phyloP scores from a whole-genome alignment of 2,329 filamentous ascomycete species.

The Penicillium glabrum region DNA sequence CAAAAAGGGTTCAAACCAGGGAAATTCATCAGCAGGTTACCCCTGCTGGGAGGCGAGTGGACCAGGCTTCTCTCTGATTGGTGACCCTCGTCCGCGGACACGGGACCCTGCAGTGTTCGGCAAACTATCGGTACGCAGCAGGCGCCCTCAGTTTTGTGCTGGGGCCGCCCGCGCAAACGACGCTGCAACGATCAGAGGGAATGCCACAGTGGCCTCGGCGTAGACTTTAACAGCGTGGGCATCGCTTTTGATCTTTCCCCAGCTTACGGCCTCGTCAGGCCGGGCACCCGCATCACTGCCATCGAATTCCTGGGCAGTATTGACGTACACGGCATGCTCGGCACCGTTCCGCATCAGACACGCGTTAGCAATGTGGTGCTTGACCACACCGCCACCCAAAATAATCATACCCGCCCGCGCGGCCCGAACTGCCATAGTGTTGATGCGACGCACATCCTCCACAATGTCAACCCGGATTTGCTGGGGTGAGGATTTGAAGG shows the following conservation, averaged over 20 bases:
- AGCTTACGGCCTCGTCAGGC: constrained; percentile 95
- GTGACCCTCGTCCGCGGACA: background rate
- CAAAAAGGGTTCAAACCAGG: background rate
- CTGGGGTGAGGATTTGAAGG: constrained; percentile 80
- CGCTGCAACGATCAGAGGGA: constrained; percentile 66
- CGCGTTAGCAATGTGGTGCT: constrained; percentile 98
- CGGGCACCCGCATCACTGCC: constrained; percentile 93
- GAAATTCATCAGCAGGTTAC: background rate
- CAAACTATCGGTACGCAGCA: background rate
- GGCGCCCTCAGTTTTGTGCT: background rate
- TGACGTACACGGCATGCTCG: constrained; percentile 95
- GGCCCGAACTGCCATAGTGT: constrained; percentile 84
- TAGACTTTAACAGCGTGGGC: constrained; percentile 85
- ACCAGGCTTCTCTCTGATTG: background rate
- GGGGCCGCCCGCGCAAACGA: constrained; percentile 56
- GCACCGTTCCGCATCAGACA: constrained; percentile 97
- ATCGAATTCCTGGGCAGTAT: constrained; percentile 96
- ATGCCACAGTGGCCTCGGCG: constrained; percentile 66
- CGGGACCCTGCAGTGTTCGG: constrained; percentile 9
- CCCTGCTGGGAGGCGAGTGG: background rate
- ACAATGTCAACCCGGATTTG: constrained; percentile 88
- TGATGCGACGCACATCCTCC: constrained; percentile 88
- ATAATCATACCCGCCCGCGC: constrained; percentile 93
- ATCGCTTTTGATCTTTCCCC: constrained; percentile 94
- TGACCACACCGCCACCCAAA: constrained; percentile 89